Base-by-base conservation (phyloP, 345 rosid species). In the Lumnitzera littorea region DNA sequence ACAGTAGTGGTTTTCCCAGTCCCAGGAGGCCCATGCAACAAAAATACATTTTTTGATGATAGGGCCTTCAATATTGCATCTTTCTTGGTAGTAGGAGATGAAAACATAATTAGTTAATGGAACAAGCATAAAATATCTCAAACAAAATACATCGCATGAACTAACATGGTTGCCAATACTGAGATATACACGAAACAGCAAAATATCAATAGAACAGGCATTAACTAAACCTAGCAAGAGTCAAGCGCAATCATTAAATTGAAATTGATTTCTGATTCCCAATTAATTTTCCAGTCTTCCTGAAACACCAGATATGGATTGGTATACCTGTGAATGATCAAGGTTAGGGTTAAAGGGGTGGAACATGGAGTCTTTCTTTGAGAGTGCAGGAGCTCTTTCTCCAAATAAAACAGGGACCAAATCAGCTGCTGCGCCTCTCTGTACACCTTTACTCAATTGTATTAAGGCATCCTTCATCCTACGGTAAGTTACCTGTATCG, bases 21-120 rank as follows among this genome's bases (percentile, higher is more conserved):
- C 67, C 99, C 99, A 75, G 99, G 99, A 74, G 99, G 99, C 15
- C 99, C 99, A 66, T 90, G 99, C 60, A 94, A 74, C 71, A 94
- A 78, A 64, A 86, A 90, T 43, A 94, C 87, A 71, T 86, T 76
- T 67, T 86, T 94, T 9, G 97, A 86, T 52, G 97, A 82, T 64
- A 94, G 65, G 13, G 92, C 99, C 75, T 84, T 90, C 23, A 73
- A 51, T 73, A 90, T 81, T 15, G 99, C 97, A 65, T 80, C 96
- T 90, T 76, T 83, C 92, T 85, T 80, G 73, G 47, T 20, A 59
- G 17, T 46, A 20, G 52, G 15, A 58, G 24, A 48, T 48, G 13
- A n/a, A 27, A 59, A 11, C 56, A 50, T 9, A 13, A 29, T 66
- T 57, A 66, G 63, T 31, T 15, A 58, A 46, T 31, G 14, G 14